Evolutionary conservation across 768 basidiomycete genomes (phyloP).

Genomic region (Tricholoma furcatifolium): DNA sequence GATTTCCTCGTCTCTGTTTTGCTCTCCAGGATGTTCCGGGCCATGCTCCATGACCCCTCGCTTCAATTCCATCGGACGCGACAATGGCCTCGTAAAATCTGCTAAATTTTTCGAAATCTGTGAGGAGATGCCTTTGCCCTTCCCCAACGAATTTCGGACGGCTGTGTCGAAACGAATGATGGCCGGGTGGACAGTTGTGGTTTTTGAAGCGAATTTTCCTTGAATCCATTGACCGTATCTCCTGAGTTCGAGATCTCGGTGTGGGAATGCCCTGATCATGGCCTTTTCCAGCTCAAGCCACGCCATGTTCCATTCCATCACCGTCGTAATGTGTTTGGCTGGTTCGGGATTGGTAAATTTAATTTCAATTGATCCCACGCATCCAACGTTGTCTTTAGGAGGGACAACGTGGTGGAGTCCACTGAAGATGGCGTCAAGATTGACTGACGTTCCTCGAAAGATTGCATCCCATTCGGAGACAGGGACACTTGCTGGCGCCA

Average conservation of each 20-base stretch:
- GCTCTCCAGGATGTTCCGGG: neutral
- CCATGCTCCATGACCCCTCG: neutral
- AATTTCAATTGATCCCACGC: slow-evolving; percentile 8
- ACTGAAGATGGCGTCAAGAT: slow-evolving; percentile 12
- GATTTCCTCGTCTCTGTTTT: neutral
- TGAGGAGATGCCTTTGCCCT: no score
- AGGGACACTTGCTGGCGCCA: no score
- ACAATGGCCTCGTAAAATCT: neutral
- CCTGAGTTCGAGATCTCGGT: no score
- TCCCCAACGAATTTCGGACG: no score
- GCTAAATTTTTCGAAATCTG: neutral
- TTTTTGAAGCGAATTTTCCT: no score
- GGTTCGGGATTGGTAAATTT: no score
- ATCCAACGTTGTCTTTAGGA: slow-evolving; percentile 16
- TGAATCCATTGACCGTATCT: no score
- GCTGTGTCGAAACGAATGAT: no score
- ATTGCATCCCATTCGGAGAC: slow-evolving; percentile 10
- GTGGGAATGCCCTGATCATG: no score
- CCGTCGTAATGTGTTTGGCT: neutral
- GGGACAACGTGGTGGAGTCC: neutral
- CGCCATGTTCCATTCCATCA: neutral
- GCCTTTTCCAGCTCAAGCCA: no score
- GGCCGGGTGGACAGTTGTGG: no score
- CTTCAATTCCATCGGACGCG: no score
- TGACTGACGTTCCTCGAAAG: neutral